These are phyloP conservation scores for Wolfiporia cocos DNA, from an alignment of 1,284 basidiomycete genomes.

Conservation along the genomic window DNA sequence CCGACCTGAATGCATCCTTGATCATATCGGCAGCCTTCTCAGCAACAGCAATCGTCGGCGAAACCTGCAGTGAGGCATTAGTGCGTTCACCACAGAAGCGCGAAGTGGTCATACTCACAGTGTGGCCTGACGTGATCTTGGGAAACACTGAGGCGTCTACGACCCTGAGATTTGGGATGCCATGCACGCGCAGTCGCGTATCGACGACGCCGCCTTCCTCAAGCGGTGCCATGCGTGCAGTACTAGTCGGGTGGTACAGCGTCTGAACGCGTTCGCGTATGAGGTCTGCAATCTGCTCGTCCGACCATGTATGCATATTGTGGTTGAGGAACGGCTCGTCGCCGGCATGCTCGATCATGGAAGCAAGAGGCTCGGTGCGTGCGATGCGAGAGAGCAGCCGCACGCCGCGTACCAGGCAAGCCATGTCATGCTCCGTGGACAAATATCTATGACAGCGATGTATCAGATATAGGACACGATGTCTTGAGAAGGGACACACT, in stretches of 20 bases:
- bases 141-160: conserved; percentile 60
- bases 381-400: conserved; percentile 44
- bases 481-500: conserved; percentile 21
- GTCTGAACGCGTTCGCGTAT: conserved; percentile 48
- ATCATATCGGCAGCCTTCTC: conserved; percentile 63
- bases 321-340: conserved; percentile 23
- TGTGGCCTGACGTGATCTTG: conserved; percentile 53
- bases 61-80: conserved; percentile 36
- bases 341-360: conserved; percentile 35
- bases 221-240: conserved; percentile 53
- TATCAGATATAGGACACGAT: neutral
- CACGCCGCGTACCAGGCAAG: conserved; percentile 47
- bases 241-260: conserved; percentile 51
- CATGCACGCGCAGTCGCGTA: conserved; percentile 30
- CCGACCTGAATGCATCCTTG: conserved; percentile 24
- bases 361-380: conserved; percentile 41
- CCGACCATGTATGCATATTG: conserved; percentile 21
- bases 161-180: conserved; percentile 40
- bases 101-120: conserved; percentile 32
- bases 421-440: conserved; percentile 46
- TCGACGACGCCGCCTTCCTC: conserved; percentile 38
- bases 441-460: conserved; percentile 40
- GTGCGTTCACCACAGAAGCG: neutral
- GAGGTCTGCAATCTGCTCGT: conserved; percentile 25
- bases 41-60: conserved; percentile 49